Evolutionary conservation across 176 grass and related monocot genomes (phyloP).

Genomic region (Alloteropsis semialata): DNA sequence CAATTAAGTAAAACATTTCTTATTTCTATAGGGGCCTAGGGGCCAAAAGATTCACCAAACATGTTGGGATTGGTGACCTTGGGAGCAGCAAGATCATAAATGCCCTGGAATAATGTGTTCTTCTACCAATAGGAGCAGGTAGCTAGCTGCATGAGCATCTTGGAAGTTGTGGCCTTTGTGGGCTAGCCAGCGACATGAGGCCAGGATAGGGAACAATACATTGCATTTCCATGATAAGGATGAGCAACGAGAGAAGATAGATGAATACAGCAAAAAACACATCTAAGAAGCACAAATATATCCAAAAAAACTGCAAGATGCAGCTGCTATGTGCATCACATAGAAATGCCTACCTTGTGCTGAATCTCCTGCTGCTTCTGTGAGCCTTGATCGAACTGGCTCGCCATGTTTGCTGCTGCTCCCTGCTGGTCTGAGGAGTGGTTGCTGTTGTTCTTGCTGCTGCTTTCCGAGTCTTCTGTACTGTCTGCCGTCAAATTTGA

Average conservation of each 20-base stretch:
- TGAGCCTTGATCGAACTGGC: slow-evolving; percentile 32
- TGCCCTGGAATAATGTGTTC: slow-evolving; percentile 17
- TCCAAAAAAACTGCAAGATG: neutral
- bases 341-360: slow-evolving; percentile 28
- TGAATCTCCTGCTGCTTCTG: slow-evolving; percentile 23
- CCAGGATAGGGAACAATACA: slow-evolving; percentile 18
- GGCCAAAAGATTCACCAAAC: slow-evolving; percentile 33
- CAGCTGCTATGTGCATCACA: neutral
- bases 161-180: slow-evolving; percentile 50
- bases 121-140: slow-evolving; percentile 20
- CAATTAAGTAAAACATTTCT: neutral
- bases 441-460: slow-evolving; percentile 49
- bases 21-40: neutral
- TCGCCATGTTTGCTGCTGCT: slow-evolving; percentile 12
- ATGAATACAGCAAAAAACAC: slow-evolving; percentile 20
- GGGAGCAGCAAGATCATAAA: slow-evolving; percentile 46
- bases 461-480: slow-evolving; percentile 51
- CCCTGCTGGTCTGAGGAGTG: slow-evolving; percentile 37
- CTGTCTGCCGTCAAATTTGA: slow-evolving; percentile 45
- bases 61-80: slow-evolving; percentile 45
- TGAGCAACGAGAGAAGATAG: neutral
- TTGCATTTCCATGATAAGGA: slow-evolving; percentile 9
- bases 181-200: slow-evolving; percentile 29
- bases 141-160: slow-evolving; percentile 41
- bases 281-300: slow-evolving; percentile 4